A percentile compares a stretch with the other conserved stretches of the same genome.
Evolutionary conservation across 179 eudicot species (phyloP).

Genomic region (Gypsophila paniculata): DNA sequence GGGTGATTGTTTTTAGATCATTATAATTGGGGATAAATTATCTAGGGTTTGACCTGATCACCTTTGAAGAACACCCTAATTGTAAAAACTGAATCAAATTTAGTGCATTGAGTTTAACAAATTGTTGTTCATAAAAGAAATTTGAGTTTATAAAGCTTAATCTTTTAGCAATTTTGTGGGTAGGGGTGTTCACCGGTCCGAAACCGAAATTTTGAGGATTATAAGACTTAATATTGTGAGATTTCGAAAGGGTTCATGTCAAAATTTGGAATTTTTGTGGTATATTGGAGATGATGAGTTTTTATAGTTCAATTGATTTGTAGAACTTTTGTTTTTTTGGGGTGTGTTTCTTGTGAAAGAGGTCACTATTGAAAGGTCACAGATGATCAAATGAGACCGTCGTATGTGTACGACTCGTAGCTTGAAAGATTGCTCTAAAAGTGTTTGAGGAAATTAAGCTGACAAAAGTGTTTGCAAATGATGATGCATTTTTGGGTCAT

Average conservation of each 20-base stretch:
- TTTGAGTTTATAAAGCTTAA: background rate
- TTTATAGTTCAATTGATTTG: background rate
- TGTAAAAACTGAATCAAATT: background rate
- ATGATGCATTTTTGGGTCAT: background rate
- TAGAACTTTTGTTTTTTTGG: background rate
- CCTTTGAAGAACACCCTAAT: background rate
- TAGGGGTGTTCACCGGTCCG: too few species aligned
- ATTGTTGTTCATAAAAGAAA: background rate
- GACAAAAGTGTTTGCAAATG: constrained; percentile 3
- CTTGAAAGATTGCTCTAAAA: background rate
- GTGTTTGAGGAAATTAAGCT: constrained; percentile 15
- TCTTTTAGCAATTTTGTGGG: too few species aligned
- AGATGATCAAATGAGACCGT: too few species aligned
- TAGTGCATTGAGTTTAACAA: background rate
- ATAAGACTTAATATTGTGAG: constrained; percentile 2
- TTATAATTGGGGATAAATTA: background rate
- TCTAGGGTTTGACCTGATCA: constrained; percentile 17
- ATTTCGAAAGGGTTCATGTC: constrained; percentile 19
- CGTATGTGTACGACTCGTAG: too few species aligned
- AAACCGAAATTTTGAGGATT: constrained; percentile 5
- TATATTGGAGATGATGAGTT: constrained; percentile 12
- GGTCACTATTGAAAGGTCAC: background rate
- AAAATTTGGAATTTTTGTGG: constrained; percentile 7
- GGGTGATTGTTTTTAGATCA: background rate
- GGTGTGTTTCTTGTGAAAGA: background rate